Percentiles rank a stretch among this genome's conserved stretches.
Conservation (phyloP, 352 stramenopile genomes). For the Discostella stelligera region DNA sequence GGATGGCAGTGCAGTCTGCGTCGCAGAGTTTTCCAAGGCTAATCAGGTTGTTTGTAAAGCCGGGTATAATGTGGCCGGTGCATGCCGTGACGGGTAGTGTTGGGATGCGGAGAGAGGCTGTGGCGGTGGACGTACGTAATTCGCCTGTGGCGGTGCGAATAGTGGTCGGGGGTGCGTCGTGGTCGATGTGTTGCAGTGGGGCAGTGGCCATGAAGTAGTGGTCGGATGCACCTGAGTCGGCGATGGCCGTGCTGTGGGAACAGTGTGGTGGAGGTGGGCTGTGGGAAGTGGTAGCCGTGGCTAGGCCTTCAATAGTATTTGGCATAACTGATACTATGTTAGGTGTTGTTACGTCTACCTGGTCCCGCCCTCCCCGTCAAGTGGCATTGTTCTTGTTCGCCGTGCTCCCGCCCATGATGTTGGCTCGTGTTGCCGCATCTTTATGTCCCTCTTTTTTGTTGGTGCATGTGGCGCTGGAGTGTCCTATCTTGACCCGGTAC, state of each 20-base stretch:
- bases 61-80: no score
- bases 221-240: not conserved
- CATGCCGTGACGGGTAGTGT: not conserved
- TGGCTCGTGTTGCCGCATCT: no score
- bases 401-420: not conserved
- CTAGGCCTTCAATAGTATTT: not conserved
- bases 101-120: not conserved
- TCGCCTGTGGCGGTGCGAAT: not conserved
- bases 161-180: not conserved
- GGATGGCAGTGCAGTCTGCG: no score
- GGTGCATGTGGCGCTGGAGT: no score
- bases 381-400: not conserved
- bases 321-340: not conserved
- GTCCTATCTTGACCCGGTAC: no score
- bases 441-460: not conserved
- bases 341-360: not conserved
- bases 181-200: not conserved
- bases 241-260: not conserved
- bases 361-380: not conserved
- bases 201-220: not conserved
- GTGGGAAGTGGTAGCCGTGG: not conserved
- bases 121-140: no score
- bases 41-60: no score
- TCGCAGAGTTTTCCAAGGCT: no score
- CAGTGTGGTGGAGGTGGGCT: not conserved